Evolutionary conservation across 768 basidiomycete species (phyloP), one percentile per base, ranked within the genome.

Genomic region (Crassisporium funariophilum): DNA sequence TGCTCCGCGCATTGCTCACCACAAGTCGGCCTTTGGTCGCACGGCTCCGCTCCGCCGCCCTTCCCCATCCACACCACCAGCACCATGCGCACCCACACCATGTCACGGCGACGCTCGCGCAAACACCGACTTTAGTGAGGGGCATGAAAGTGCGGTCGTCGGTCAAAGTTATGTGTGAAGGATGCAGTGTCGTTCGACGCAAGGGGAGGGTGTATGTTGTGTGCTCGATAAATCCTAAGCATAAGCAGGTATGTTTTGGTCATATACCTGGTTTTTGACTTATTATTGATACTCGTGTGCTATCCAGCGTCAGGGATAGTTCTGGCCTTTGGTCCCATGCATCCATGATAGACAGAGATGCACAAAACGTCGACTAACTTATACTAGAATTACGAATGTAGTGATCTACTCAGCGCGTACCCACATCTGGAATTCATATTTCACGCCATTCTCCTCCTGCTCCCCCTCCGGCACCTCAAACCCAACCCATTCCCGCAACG

Each of bases 351-450:
- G 20, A 41, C 47, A 16, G 37, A 22, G 35, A 35, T 34, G 35
- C 29, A 9, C 19, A 34, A 21, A 42, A 31, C 8, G 34, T 15
- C 13, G 36, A 44, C 22, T 49, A 48, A 39, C 35, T 16, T 41
- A 19, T 46, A 41, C 52, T 20, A 40, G 22, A 45, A 23, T n/a
- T n/a, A n/a, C n/a, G n/a, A n/a, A n/a, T n/a, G n/a, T n/a, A n/a
- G n/a, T n/a, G n/a, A n/a, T 12, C 46, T 54, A 49, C 39, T n/a
- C 35, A 15, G 60, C 63, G 42, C 80, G 77, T 40, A 82, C 76
- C 95, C 95, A 99, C 93, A 99, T 93, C 73, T 99, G 91, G 67
- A 86, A 97, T 70, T 91, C 88, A 64, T 95, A 99, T 54, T 77
- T 74, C 35, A 91, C 73, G 8, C 85, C 91, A 44, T 88, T 87